A percentile compares a stretch with the other conserved stretches of the same genome.
phyloP scores from a whole-genome alignment of 495 filamentous ascomycete genomes.

The Darksidea phi region DNA sequence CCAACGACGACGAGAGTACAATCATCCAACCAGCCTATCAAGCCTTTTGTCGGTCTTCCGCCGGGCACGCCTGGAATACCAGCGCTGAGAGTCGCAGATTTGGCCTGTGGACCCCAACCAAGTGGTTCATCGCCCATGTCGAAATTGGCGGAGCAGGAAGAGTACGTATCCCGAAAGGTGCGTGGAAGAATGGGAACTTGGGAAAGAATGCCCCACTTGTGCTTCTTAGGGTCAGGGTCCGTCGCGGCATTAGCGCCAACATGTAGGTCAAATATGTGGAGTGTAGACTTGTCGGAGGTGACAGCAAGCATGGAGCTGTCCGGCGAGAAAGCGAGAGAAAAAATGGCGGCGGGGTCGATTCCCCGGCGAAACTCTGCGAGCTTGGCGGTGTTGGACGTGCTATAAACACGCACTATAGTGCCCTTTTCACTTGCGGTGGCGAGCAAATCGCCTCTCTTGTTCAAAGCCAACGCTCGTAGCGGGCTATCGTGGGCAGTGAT shows the following conservation, averaged over 20 bases:
- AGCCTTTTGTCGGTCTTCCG: constrained; percentile 65
- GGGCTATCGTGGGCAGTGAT: constrained; percentile 84
- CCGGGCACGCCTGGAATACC: constrained; percentile 46
- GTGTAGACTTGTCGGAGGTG: constrained; percentile 93
- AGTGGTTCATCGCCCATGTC: constrained; percentile 70
- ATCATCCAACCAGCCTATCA: constrained; percentile 74
- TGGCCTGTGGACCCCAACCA: constrained; percentile 22
- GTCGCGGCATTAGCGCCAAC: not conserved
- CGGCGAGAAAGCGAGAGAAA: constrained; percentile 82
- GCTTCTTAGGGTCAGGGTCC: constrained; percentile 21
- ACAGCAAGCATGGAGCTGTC: constrained; percentile 75
- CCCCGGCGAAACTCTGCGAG: constrained; percentile 83
- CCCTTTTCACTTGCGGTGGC: constrained; percentile 92
- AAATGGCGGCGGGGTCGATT: constrained; percentile 82
- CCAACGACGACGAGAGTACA: constrained; percentile 69
- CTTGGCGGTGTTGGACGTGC: constrained; percentile 71
- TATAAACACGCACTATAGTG: constrained; percentile 82
- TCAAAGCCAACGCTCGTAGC: constrained; percentile 76
- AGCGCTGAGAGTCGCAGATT: constrained; percentile 29
- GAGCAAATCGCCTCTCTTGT: constrained; percentile 73
- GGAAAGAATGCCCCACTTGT: constrained; percentile 76
- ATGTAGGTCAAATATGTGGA: constrained; percentile 86
- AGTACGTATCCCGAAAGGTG: constrained; percentile 82
- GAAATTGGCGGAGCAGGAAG: constrained; percentile 69
- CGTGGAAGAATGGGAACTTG: constrained; percentile 76